Evolutionary conservation across 2,329 filamentous ascomycete species (phyloP), one percentile per base, ranked within the genome.

Genomic region (Exophiala dermatitidis): DNA sequence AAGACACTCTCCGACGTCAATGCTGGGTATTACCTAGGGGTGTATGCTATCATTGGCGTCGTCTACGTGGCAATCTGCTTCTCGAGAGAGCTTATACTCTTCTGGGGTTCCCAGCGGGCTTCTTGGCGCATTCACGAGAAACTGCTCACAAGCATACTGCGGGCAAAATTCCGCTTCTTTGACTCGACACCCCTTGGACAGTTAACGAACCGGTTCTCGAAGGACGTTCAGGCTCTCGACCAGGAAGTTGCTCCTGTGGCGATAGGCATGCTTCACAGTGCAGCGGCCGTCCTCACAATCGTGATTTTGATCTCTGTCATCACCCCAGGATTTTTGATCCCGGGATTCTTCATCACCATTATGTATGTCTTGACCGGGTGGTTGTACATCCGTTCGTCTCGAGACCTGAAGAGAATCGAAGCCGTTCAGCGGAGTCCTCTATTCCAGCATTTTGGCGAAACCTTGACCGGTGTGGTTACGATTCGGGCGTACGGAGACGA

Each of bases 391-490:
- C 84, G 84, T 62, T 86, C 91, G 0, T 97, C 93, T n/a, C 83
- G 91, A 60, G 93, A 97, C 66, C 78, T 98, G 51, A 98, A 98
- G 75, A 84, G 93, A 46, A 75, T 98, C 4, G 94, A 98, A 69
- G 95, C 91, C 4, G 84, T 97, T 1, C 88, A 96, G 68, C 81
- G 91, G 66, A 97, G 90, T 68, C 93, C 93, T 1, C 75, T 98
- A 4, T 98, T 96, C 73, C 93, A 98, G 70, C 93, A 97, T 63
- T 98, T 98, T 62, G 91, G 93, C 59, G 93, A 98, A 73, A 97
- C 94, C 0, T 74, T 98, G 12, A 88, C 84, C 47, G 93, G 93
- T 30, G 93, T 98, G 69, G 94, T 91, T 2, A 98, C 93, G 0
- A 98, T 98, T 62, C 85, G 94, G 65, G 93, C 93, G 1, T 98